Evolutionary conservation across 305 asterid genomes (phyloP).

Genomic region (Plantago rigida): DNA sequence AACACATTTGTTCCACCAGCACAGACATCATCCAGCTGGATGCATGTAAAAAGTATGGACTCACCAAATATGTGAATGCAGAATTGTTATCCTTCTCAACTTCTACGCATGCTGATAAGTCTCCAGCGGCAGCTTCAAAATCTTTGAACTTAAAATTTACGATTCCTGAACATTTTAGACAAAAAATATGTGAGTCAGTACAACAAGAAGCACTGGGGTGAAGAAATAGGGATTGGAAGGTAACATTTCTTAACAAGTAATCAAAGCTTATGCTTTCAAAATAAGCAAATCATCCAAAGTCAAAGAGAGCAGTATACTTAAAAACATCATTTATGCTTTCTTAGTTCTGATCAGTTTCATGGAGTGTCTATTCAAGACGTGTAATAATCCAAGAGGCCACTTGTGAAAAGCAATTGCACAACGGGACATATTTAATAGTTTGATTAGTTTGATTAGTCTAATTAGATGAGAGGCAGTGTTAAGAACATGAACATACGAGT

Average conservation of each 20-base stretch:
- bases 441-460: no score
- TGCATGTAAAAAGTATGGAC: conserved; percentile 25
- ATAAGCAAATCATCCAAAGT: conserved; percentile 16
- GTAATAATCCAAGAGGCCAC: no score
- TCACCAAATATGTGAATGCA: conserved; percentile 89
- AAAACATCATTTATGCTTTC: no score
- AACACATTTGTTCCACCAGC: not conserved
- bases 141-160: conserved; percentile 92
- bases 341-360: no score
- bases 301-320: not conserved
- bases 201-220: conserved; percentile 19
- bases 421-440: no score
- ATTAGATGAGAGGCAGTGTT: no score
- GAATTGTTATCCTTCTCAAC: conserved; percentile 80
- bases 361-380: no score
- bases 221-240: not conserved
- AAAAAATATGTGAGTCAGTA: conserved; percentile 24
- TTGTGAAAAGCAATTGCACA: no score
- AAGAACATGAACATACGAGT: no score
- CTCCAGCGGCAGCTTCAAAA: conserved; percentile 78
- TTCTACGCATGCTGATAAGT: conserved; percentile 73
- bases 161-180: conserved; percentile 57
- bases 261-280: conserved; percentile 19
- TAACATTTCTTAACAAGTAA: not conserved
- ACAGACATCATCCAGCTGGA: conserved; percentile 23